Evolutionary conservation across 2,329 filamentous ascomycete species (phyloP).

Genomic region (Exophiala alcalophila): DNA sequence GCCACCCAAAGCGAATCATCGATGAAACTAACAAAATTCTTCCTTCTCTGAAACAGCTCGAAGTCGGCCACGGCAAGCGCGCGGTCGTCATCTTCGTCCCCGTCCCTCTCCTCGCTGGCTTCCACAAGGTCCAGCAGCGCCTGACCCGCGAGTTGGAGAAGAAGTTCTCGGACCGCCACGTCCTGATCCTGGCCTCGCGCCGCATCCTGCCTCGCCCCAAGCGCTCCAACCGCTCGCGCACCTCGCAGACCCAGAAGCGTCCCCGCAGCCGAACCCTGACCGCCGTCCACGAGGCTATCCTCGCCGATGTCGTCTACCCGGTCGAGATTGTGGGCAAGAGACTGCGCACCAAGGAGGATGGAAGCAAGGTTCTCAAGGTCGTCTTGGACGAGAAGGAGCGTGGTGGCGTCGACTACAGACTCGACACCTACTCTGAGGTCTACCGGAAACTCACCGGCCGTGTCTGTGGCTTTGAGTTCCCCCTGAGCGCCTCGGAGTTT

Average conservation of each 20-base stretch:
- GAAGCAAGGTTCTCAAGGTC: conserved; percentile 97
- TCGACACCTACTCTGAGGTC: conserved; percentile 99
- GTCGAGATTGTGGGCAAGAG: conserved; percentile 99
- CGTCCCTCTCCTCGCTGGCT: conserved; percentile 94
- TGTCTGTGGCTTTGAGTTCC: conserved; percentile 97
- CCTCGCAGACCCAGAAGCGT: conserved; percentile 97
- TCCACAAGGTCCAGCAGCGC: conserved; percentile 99
- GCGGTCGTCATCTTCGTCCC: conserved; percentile 99
- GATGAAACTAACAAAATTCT: conserved; percentile 22
- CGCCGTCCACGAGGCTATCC: conserved; percentile 97
- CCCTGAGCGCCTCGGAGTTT: conserved; percentile 77
- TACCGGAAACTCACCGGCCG: conserved; percentile 98
- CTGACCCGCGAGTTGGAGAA: conserved; percentile 99
- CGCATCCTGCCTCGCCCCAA: conserved; percentile 98
- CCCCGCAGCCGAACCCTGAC: conserved; percentile 96
- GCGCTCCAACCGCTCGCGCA: conserved; percentile 94
- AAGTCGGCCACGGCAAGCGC: conserved; percentile 99
- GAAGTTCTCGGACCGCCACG: conserved; percentile 99
- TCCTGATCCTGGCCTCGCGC: conserved; percentile 97
- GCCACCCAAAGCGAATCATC: too few species aligned
- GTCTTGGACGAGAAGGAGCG: conserved; percentile 99
- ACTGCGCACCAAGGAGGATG: conserved; percentile 97
- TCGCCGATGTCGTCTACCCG: conserved; percentile 96
- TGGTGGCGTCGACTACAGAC: conserved; percentile 97
- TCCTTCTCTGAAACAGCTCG: conserved; percentile 72